Percentiles rank a stretch among this genome's conserved stretches.
Conservation (phyloP, 192 early-diverging fungal genomes). For the Umbelopsis sp. region DNA sequence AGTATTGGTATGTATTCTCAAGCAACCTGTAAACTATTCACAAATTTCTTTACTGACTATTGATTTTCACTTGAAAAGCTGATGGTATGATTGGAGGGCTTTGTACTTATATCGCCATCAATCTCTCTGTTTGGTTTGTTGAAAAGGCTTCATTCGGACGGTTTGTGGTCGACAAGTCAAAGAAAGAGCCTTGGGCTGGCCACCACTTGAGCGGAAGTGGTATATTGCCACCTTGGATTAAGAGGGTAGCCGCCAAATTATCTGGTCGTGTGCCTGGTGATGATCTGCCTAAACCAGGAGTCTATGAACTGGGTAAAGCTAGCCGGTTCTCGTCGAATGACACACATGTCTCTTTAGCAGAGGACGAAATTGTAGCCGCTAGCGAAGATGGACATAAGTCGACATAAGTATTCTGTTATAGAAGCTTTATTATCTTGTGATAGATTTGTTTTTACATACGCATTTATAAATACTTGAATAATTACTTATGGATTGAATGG, state of each 20-base stretch:
- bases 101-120: constrained; percentile 69
- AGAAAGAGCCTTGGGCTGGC: constrained; percentile 12
- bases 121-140: constrained; percentile 57
- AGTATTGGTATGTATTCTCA: constrained; percentile 44
- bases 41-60: background rate
- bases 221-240: constrained; percentile 11
- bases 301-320: background rate
- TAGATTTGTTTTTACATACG: background rate
- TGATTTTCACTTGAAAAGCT: constrained; percentile 37
- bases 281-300: constrained; percentile 3
- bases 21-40: background rate
- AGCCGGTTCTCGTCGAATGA: background rate
- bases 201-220: background rate
- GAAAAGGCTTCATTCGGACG: constrained; percentile 59
- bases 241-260: background rate
- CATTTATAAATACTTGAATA: too few species aligned
- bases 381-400: background rate
- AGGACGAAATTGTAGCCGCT: background rate
- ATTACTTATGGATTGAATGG: too few species aligned
- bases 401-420: too few species aligned
- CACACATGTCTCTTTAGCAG: background rate
- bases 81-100: constrained; percentile 76
- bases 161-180: constrained; percentile 41
- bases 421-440: background rate
- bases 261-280: background rate